Percentiles rank a stretch among this genome's conserved stretches.
Evolutionary conservation across 164 flowering plant species (phyloP).

Genomic region (Saururus chinensis): DNA sequence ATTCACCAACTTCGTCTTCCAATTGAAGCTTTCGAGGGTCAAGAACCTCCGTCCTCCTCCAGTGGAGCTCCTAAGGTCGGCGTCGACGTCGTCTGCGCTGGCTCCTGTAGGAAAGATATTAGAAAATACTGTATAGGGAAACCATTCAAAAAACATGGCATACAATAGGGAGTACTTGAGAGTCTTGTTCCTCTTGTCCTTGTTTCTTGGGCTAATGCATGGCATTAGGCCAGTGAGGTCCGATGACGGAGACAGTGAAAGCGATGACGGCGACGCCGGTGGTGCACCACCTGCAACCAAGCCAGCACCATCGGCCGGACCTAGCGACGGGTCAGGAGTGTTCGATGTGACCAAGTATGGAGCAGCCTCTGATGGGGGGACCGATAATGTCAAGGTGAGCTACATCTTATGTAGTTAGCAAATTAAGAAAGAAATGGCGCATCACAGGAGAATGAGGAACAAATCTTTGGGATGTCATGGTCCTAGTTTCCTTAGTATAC

Average conservation of each 20-base stretch:
- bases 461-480: no score
- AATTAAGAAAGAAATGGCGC: no score
- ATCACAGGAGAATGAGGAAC: not conserved
- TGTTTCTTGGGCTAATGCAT: not conserved
- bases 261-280: not conserved
- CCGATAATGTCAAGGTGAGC: constrained; percentile 13
- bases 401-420: not conserved
- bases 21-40: not conserved
- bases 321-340: constrained; percentile 2
- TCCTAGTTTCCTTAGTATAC: no score
- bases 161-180: not conserved
- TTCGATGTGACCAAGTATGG: constrained; percentile 29
- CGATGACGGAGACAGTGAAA: not conserved
- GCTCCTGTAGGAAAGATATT: not conserved
- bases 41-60: not conserved
- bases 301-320: not conserved
- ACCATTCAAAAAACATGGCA: not conserved
- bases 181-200: not conserved
- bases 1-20: no score
- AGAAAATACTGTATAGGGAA: not conserved
- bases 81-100: not conserved
- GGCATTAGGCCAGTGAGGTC: not conserved
- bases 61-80: not conserved
- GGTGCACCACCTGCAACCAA: no score
- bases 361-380: constrained; percentile 19